These are phyloP conservation scores for Myriosclerotinia scirpicola DNA, from an alignment of 2,329 filamentous ascomycete species.

Conservation along the genomic window DNA sequence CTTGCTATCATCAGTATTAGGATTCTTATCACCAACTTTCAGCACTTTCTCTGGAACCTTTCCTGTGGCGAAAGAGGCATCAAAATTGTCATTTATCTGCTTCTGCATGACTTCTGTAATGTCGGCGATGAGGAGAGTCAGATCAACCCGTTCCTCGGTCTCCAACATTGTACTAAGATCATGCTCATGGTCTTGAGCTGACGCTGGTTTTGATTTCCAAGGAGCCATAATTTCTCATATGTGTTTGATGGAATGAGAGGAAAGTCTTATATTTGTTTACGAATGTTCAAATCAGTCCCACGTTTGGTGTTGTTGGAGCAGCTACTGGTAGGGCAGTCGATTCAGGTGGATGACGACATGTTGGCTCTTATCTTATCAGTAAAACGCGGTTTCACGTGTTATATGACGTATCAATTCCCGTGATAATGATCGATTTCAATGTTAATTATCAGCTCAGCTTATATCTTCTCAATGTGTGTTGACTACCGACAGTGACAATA, in stretches of 20 bases:
- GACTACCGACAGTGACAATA: too few species aligned
- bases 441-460: not conserved
- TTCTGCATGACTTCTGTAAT: constrained; percentile 57
- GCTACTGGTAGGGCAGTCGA: not conserved
- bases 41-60: constrained; percentile 37
- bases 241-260: not conserved
- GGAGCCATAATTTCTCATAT: constrained; percentile 30
- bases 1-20: constrained; percentile 39
- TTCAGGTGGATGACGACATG: constrained; percentile 22
- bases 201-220: constrained; percentile 14
- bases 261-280: not conserved
- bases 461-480: too few species aligned
- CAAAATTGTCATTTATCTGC: constrained; percentile 54
- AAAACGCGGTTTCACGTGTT: constrained; percentile 1
- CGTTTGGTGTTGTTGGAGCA: not conserved
- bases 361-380: constrained; percentile 15
- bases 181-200: constrained; percentile 30
- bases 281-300: not conserved
- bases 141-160: constrained; percentile 44
- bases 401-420: not conserved
- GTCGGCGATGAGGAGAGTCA: constrained; percentile 51
- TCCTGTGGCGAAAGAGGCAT: constrained; percentile 39
- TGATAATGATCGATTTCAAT: not conserved
- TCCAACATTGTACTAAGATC: constrained; percentile 39
- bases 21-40: constrained; percentile 43